Base-by-base conservation (phyloP, 257 asterid species). In the Gentiana dahurica region DNA sequence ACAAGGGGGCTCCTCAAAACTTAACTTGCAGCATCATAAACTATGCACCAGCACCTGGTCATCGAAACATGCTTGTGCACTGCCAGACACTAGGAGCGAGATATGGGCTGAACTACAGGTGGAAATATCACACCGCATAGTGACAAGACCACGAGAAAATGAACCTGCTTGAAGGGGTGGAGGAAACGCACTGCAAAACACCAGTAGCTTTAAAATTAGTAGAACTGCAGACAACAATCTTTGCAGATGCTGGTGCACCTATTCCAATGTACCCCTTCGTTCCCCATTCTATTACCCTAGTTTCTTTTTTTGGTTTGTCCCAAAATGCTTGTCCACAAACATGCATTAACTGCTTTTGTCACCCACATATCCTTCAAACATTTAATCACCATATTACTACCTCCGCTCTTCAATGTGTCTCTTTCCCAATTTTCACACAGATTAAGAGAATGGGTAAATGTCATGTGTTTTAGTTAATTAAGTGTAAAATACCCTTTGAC, bases 101-200 rank as follows among this genome's bases (percentile, higher is more conserved):
- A 92, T 84, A 75, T 92, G 97, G 51, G 95, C 85, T 10, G 89
- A 88, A 77, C 92, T 89, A 80, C 87, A 76, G 57, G 99, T 92
- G 4, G 99, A 81, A 62, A 92, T 60, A 73, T 92, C 99, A 66
- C 99, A 92, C 51, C 97, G 73, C 99, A 92, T 92, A 6, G 97
- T 92, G 53, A 92, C 94, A 4, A 92, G 97, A 65, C 94, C 97
- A 60, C 97, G 99, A 58, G 97, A 88, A 78, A 92, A 80, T 55
- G 87, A 74, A 65, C 82, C 95, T 54, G 95, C 97, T 79, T 92
- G 94, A 71, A 92, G 97, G 36, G 97, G 99, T 55, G 99, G 99
- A 64, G 99, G 99, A 62, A 89, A 84, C 36, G 99, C 95, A 46
- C 97, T 92, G 85, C 53, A 81, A 6, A 15, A 62, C 47, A 44